Evolutionary conservation across 495 filamentous ascomycete genomes (phyloP).

Genomic region (Aspergillus hancockii): DNA sequence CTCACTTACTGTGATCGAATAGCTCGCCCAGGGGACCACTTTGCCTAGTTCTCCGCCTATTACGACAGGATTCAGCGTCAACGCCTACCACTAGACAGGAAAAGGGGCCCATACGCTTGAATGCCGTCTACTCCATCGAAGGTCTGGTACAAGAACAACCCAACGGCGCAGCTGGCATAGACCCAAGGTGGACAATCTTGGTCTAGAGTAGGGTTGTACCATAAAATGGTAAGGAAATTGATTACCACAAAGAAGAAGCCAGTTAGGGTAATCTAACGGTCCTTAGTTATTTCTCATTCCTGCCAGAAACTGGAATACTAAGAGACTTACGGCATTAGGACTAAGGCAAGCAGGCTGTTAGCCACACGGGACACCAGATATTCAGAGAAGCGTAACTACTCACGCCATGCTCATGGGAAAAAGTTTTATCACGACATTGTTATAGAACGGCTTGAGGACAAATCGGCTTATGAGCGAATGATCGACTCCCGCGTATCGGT

Average conservation of each 20-base stretch:
- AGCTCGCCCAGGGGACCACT: constrained; percentile 93
- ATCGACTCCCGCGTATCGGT: constrained; percentile 91
- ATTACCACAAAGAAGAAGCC: constrained; percentile 89
- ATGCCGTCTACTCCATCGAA: constrained; percentile 96
- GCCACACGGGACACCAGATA: constrained; percentile 17
- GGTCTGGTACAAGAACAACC: constrained; percentile 94
- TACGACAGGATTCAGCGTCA: constrained; percentile 24
- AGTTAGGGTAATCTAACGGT: constrained; percentile 74
- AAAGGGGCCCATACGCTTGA: constrained; percentile 69
- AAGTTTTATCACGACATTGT: constrained; percentile 84
- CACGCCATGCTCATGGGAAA: constrained; percentile 96
- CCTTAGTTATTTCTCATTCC: constrained; percentile 14
- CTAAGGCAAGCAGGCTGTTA: constrained; percentile 36
- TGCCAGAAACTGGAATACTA: not conserved
- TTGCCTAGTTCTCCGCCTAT: constrained; percentile 80
- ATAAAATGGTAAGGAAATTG: constrained; percentile 91
- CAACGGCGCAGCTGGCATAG: constrained; percentile 85
- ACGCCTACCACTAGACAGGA: constrained; percentile 5
- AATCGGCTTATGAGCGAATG: constrained; percentile 86
- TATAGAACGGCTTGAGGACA: constrained; percentile 97
- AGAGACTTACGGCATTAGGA: constrained; percentile 60
- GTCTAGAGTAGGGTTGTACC: constrained; percentile 94
- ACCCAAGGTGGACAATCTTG: constrained; percentile 94
- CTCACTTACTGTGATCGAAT: constrained; percentile 82
- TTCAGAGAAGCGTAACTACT: constrained; percentile 38